Evolutionary conservation across 441 rosid genomes (phyloP).

Genomic region (Populus hybrid): DNA sequence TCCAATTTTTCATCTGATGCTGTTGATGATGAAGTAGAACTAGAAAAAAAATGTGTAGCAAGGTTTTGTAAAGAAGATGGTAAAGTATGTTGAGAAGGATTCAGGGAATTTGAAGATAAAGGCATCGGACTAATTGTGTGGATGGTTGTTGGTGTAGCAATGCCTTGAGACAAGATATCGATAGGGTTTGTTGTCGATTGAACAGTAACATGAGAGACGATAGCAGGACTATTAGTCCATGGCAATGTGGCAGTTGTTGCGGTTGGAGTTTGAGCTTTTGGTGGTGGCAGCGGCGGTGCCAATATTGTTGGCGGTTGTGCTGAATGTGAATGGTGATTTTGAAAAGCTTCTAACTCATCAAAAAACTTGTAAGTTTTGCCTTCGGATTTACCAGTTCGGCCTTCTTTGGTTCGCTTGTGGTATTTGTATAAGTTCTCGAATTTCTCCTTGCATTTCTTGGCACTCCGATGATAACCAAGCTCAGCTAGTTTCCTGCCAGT

Average conservation of each 20-base stretch:
- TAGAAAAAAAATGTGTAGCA: conserved; percentile 45
- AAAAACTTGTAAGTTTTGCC: conserved; percentile 76
- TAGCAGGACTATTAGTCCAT: conserved; percentile 13
- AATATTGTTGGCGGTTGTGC: conserved; percentile 20
- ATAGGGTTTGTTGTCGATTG: conserved; percentile 27
- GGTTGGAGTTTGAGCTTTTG: conserved; percentile 9
- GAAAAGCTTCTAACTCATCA: conserved; percentile 76
- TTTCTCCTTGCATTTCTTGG: conserved; percentile 95
- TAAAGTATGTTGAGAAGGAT: conserved; percentile 13
- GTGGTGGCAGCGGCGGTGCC: not conserved
- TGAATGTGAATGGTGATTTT: conserved; percentile 12
- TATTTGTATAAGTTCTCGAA: conserved; percentile 90
- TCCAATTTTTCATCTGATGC: conserved; percentile 51
- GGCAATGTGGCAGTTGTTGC: conserved; percentile 16
- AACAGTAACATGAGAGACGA: conserved; percentile 22
- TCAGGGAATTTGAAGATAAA: conserved; percentile 1
- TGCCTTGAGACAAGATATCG: not conserved
- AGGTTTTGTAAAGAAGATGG: conserved; percentile 29
- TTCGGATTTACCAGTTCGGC: conserved; percentile 54
- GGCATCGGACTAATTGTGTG: conserved; percentile 21
- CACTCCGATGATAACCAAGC: conserved; percentile 71
- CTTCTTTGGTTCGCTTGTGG: conserved; percentile 86
- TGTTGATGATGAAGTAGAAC: conserved; percentile 57
- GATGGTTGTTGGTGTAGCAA: conserved; percentile 11
- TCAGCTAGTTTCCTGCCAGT: conserved; percentile 65